Evolutionary conservation across 2,329 filamentous ascomycete species (phyloP), one percentile per base, ranked within the genome.

Genomic region (Scopulariopsis brevicaulis): DNA sequence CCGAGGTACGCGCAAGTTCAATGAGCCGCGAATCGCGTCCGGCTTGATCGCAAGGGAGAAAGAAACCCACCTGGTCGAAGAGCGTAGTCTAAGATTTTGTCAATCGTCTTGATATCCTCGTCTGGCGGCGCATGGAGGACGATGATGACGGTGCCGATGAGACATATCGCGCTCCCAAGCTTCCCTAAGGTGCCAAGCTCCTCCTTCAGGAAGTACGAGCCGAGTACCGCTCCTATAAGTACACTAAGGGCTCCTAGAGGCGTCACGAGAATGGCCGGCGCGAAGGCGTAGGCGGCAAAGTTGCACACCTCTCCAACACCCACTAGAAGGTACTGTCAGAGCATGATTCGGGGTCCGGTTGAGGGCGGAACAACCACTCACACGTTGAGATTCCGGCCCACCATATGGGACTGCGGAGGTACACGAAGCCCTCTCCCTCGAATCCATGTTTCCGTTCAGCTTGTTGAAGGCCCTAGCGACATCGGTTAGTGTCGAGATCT

Each of bases 261-360:
- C 5, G 94, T 99, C 48, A 99, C 94, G 57, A 99, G 81, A 72
- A 99, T 99, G n/a, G 94, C 95, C 48, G 94, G 94, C 63, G 94
- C 94, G 73, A 97, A 99, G 8, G 94, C 94, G 70, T 99, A 99
- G 61, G 94, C 94, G 55, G 92, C 92, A 70, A 99, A 99, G 73
- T 99, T 99, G 74, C 91, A 95, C 59, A 96, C 77, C 74, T 99
- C 94, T 68, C 94, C 94, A 52, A 95, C 74, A 60, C 91, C 88
- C 83, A 99, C 90, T 96, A 66, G 54, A 58, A n/a, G 22, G 52
- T 57, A 10, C 3, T 7, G 58, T 52, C 20, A 54, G 32, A 46
- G 46, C 54, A 24, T 32, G 51, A 12, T n/a, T n/a, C 20, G 11
- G 20, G n/a, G n/a, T 14, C 22, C 18, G n/a, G n/a, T 11, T 11